Evolutionary conservation across 345 rosid genomes (phyloP), one percentile per base, ranked within the genome.

Genomic region (Microcos paniculata): DNA sequence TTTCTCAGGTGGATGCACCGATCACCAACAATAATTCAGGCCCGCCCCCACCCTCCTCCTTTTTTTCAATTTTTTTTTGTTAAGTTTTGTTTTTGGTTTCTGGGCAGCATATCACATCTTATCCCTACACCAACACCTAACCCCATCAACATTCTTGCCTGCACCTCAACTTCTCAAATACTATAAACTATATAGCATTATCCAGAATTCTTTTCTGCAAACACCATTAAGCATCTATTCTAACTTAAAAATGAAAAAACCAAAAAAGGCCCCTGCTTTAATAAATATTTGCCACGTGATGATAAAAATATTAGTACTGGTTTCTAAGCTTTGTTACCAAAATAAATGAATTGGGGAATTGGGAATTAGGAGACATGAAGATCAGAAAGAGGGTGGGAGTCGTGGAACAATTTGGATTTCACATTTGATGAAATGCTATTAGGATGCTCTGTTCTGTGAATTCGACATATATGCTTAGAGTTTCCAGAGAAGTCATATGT

Each of bases 191-290:
- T 38, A 5, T 2, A 16, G 0, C 73, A 49, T 69, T 18, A 16
- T 38, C 51, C 64, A 4, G 14, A 38, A 56, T 56, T 52, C 53
- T 11, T 26, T 31, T 58, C 26, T 53, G 26, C 8, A 58, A 42
- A 40, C 66, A 43, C 62, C 67, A 58, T 8, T 13, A 26, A 18
- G 56, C 76, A 57, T 57, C 52, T 56, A 56, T 49, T 72, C 56
- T 46, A 19, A 23, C 58, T 55, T 51, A 2, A 2, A 15, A 13
- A 42, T 21, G 49, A 26, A 40, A 24, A 69, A 30, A 31, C 1
- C 48, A 49, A 8, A 4, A 40, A 56, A 6, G 45, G 33, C 35
- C 61, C 26, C 15, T 71, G 21, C 16, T 40, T 43, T 33, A n/a
- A n/a, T n/a, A n/a, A n/a, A n/a, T 51, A 30, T 2, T 15, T 16